A percentile compares a stretch with the other conserved stretches of the same genome.
Evolutionary conservation across 1,284 basidiomycete species (phyloP).

Genomic region (Apiotrichum mycotoxinovorans): DNA sequence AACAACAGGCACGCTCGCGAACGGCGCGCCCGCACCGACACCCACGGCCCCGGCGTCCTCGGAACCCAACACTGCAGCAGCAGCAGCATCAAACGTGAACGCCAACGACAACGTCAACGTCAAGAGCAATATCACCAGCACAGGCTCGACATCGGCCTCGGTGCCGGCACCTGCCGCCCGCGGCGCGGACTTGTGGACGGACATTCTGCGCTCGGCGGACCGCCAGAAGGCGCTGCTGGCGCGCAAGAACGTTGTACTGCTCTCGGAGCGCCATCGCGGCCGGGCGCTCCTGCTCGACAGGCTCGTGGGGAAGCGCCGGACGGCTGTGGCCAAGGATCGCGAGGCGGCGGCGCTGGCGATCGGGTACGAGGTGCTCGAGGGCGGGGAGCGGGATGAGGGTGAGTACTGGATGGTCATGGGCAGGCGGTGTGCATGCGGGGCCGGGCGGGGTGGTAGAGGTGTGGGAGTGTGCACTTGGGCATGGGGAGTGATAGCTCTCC

Average conservation of each 20-base stretch:
- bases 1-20: neutral
- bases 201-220: conserved; percentile 80
- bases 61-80: neutral
- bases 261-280: conserved; percentile 58
- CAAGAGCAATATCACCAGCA: neutral
- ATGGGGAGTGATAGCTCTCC: too few species aligned
- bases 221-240: conserved; percentile 65
- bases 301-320: conserved; percentile 13
- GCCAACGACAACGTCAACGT: neutral
- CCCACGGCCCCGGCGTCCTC: neutral
- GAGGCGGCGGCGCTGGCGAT: conserved; percentile 64
- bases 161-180: too few species aligned
- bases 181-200: conserved; percentile 71
- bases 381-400: conserved; percentile 89
- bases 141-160: neutral
- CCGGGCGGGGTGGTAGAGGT: neutral
- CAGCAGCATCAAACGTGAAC: neutral
- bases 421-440: too few species aligned
- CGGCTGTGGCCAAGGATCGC: conserved; percentile 31
- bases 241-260: conserved; percentile 75
- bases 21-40: neutral
- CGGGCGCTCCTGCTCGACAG: conserved; percentile 22
- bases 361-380: conserved; percentile 81
- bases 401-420: too few species aligned
- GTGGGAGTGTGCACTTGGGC: neutral